A percentile compares a stretch with the other conserved stretches of the same genome.
These are phyloP conservation scores for Xylaria grammica DNA, from an alignment of 495 filamentous ascomycete species.

Conservation along the genomic window DNA sequence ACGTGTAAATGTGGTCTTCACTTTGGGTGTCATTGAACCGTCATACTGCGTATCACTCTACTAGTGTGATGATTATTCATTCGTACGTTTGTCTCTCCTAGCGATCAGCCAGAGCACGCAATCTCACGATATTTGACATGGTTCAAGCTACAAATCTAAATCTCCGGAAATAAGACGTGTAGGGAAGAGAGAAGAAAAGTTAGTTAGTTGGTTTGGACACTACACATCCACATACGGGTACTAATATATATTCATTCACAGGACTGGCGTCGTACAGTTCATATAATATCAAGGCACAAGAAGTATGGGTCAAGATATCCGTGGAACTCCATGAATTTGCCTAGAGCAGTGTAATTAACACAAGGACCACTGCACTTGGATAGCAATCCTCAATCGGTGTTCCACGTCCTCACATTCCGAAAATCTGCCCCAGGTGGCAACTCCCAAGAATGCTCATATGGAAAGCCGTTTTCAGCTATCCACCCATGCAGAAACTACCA, in stretches of 20 bases:
- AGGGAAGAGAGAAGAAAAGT: too few relatives aligned
- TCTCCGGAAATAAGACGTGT: too few relatives aligned
- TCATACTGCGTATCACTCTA: too few relatives aligned
- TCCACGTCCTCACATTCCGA: conserved; percentile 61
- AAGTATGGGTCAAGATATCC: background rate
- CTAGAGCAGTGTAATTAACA: conserved; percentile 55
- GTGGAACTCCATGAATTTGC: conserved; percentile 52
- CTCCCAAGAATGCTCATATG: conserved; percentile 41
- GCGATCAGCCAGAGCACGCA: too few relatives aligned
- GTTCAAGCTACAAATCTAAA: too few relatives aligned
- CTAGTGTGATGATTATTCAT: too few relatives aligned
- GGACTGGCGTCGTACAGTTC: background rate
- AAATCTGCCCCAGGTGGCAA: conserved; percentile 32
- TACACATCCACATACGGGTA: too few relatives aligned
- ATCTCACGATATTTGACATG: too few relatives aligned
- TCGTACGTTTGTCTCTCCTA: too few relatives aligned
- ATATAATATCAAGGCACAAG: conserved; percentile 3
- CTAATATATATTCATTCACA: background rate
- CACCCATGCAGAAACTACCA: conserved; percentile 57
- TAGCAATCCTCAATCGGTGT: conserved; percentile 61
- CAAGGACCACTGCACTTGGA: conserved; percentile 50
- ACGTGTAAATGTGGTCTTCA: too few relatives aligned
- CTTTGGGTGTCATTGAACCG: too few relatives aligned
- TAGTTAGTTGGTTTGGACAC: too few relatives aligned
- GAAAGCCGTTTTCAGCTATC: conserved; percentile 59